phyloP scores from a whole-genome alignment of 2,329 filamentous ascomycete species.

The Sphaceloma murrayae region DNA sequence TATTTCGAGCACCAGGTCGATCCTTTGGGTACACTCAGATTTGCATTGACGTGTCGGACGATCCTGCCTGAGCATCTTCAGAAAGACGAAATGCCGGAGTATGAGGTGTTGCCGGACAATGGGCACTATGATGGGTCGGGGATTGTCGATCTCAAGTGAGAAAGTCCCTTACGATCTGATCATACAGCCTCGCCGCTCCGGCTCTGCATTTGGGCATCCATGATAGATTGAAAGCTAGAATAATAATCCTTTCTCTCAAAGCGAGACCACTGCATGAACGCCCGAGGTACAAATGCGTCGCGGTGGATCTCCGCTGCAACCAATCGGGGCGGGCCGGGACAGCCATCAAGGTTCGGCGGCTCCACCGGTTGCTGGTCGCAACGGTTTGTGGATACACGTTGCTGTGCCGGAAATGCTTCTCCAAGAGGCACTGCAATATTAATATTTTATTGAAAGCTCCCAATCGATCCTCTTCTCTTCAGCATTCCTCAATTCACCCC shows the following conservation, averaged over 20 bases:
- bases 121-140: slow-evolving; percentile 30
- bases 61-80: slow-evolving; percentile 40
- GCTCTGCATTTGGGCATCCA: too few relatives aligned
- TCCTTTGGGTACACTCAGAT: slow-evolving; percentile 43
- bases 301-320: too few relatives aligned
- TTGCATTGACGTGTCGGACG: slow-evolving; percentile 48
- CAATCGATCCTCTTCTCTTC: slow-evolving; percentile 4
- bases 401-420: slow-evolving; percentile 10
- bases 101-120: slow-evolving; percentile 31
- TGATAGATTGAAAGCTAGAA: too few relatives aligned
- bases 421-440: neutral
- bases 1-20: slow-evolving; percentile 51
- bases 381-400: slow-evolving; percentile 15
- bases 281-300: slow-evolving; percentile 3
- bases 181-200: neutral
- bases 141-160: slow-evolving; percentile 12
- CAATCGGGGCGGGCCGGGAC: slow-evolving; percentile 8
- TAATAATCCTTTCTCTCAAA: too few relatives aligned
- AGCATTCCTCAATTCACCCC: slow-evolving; percentile 2
- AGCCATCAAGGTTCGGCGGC: slow-evolving; percentile 8
- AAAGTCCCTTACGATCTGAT: neutral
- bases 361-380: slow-evolving; percentile 9
- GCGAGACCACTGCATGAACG: neutral
- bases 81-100: slow-evolving; percentile 31
- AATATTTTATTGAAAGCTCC: slow-evolving; percentile 3